Conservation (phyloP, 768 basidiomycete genomes). For the Tulasnella sp. region DNA sequence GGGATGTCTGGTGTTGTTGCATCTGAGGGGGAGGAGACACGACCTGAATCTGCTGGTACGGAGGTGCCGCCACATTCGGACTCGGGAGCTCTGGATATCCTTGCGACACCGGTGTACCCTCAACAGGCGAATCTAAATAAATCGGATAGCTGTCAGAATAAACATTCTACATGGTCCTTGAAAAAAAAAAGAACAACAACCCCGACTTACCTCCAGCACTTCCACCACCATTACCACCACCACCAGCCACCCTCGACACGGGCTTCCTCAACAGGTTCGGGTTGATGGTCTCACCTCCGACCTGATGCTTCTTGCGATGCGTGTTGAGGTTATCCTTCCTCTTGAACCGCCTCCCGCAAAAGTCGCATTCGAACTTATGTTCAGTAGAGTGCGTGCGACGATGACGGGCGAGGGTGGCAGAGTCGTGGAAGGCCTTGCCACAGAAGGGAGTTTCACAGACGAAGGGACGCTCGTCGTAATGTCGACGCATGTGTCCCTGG, state of each 20-base stretch:
- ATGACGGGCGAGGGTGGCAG: slow-evolving; percentile 83
- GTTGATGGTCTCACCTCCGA: slow-evolving; percentile 14
- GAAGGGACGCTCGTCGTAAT: slow-evolving; percentile 18
- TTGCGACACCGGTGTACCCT: background rate
- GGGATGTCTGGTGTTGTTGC: background rate
- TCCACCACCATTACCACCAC: slow-evolving; percentile 1
- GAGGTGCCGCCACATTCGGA: background rate
- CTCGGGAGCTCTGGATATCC: slow-evolving; percentile 3
- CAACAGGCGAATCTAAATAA: background rate
- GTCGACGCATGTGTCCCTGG: slow-evolving; percentile 13
- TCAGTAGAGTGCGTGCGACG: slow-evolving; percentile 53
- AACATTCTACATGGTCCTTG: background rate
- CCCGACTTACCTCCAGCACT: background rate
- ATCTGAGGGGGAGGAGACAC: background rate
- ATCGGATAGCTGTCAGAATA: background rate
- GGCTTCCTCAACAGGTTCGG: slow-evolving; percentile 15
- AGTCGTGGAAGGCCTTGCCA: slow-evolving; percentile 80
- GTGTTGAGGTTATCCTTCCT: slow-evolving; percentile 16
- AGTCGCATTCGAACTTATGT: slow-evolving; percentile 16
- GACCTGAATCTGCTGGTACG: background rate
- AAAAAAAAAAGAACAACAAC: background rate
- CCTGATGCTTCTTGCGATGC: slow-evolving; percentile 16
- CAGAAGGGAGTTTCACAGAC: slow-evolving; percentile 17
- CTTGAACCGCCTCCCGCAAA: slow-evolving; percentile 15
- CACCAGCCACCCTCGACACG: slow-evolving; percentile 5